These are phyloP conservation scores for Trebouxia sp. DNA, from an alignment of 139 green algal genomes.

Conservation along the genomic window DNA sequence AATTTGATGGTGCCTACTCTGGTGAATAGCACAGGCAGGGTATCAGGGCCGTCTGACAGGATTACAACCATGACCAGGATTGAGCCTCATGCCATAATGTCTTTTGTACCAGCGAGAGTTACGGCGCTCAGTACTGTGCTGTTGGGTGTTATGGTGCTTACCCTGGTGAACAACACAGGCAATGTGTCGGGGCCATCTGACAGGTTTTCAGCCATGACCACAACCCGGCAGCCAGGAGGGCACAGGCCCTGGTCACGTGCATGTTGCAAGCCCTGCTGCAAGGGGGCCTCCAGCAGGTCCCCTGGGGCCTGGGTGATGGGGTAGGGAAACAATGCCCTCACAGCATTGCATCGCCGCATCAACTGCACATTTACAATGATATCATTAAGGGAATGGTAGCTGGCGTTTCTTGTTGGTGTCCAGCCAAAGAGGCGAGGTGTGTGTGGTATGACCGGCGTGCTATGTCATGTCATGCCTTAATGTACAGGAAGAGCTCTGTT, in stretches of 20 bases:
- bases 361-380: too few relatives aligned
- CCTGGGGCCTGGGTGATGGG: conserved; percentile 3
- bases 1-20: not conserved
- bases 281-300: conserved; percentile 17
- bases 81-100: too few relatives aligned
- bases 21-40: not conserved
- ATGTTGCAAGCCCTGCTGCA: conserved; percentile 19
- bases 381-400: too few relatives aligned
- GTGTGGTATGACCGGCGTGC: too few relatives aligned
- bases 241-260: not conserved
- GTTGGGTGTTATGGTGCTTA: not conserved
- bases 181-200: conserved; percentile 13
- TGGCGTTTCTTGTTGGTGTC: too few relatives aligned
- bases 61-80: not conserved
- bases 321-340: not conserved
- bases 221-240: conserved; percentile 12
- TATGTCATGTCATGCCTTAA: too few relatives aligned
- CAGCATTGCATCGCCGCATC: not conserved
- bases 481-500: too few relatives aligned
- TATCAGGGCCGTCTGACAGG: not conserved
- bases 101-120: too few relatives aligned
- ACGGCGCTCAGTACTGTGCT: too few relatives aligned
- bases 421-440: too few relatives aligned
- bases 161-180: conserved; percentile 23
- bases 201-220: conserved; percentile 22